phyloP scores from a whole-genome alignment of 1,139 yeast genomes.

The Suhomyces anneliseae region DNA sequence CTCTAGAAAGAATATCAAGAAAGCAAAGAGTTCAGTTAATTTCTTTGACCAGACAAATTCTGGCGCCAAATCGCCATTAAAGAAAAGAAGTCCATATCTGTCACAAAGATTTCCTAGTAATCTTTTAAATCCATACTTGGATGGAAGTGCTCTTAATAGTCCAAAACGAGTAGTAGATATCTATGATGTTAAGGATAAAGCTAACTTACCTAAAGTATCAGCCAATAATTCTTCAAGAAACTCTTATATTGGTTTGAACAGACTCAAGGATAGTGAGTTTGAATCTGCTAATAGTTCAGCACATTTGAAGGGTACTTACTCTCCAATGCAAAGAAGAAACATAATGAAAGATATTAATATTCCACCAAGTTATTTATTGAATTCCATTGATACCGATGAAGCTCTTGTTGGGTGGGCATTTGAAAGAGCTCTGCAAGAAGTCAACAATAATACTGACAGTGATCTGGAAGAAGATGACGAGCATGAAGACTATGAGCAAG shows the following conservation, averaged over 20 bases:
- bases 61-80: conserved; percentile 4
- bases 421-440: conserved; percentile 2
- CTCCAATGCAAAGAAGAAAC: conserved; percentile 1
- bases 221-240: conserved; percentile 30
- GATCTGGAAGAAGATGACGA: conserved; percentile 13
- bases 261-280: conserved; percentile 33
- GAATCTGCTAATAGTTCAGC: neutral
- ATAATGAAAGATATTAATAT: neutral
- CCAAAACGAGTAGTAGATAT: neutral
- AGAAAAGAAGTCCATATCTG: neutral
- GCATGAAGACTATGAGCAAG: conserved; percentile 10
- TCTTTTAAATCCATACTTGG: conserved; percentile 30
- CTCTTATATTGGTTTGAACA: conserved; percentile 42
- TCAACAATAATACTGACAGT: conserved; percentile 13
- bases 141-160: neutral
- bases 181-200: conserved; percentile 18
- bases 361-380: conserved; percentile 6
- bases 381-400: conserved; percentile 15
- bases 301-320: neutral
- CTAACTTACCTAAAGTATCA: conserved; percentile 40
- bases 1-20: conserved; percentile 20
- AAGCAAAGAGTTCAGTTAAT: conserved; percentile 40
- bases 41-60: conserved; percentile 16
- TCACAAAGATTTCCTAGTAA: conserved; percentile 25
- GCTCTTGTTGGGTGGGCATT: conserved; percentile 13